Evolutionary conservation across 805 yeast species (phyloP).

Genomic region (Teunomyces tritomae): DNA sequence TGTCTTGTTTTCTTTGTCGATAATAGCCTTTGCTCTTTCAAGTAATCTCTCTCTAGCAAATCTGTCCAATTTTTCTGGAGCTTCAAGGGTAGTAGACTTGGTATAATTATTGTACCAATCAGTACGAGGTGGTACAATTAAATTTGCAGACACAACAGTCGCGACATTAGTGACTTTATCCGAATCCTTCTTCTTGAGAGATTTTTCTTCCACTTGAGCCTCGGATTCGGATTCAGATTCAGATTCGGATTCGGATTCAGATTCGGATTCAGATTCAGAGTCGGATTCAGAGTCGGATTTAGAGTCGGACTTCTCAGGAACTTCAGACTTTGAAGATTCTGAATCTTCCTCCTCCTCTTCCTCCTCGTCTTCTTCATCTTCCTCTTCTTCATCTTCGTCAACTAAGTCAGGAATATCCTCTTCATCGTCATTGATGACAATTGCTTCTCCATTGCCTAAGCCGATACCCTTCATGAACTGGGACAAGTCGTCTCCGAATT

Average conservation of each 20-base stretch:
- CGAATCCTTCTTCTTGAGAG: constrained; percentile 10
- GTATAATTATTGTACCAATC: constrained; percentile 74
- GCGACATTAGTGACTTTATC: constrained; percentile 38
- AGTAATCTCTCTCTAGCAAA: constrained; percentile 60
- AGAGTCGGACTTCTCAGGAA: constrained; percentile 13
- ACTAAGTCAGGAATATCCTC: constrained; percentile 10
- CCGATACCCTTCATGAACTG: constrained; percentile 69
- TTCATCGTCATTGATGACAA: constrained; percentile 26
- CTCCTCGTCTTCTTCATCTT: constrained; percentile 30
- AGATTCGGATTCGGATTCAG: constrained; percentile 12
- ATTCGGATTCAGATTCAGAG: constrained; percentile 10
- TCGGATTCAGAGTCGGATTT: constrained; percentile 13
- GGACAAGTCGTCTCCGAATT: constrained; percentile 53
- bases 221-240: constrained; percentile 10
- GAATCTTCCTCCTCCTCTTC: constrained; percentile 35
- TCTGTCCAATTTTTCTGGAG: constrained; percentile 41
- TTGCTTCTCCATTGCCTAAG: constrained; percentile 38
- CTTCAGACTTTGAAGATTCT: constrained; percentile 30
- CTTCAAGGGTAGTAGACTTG: constrained; percentile 18
- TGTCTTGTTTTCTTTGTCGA: constrained; percentile 66
- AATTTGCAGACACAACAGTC: constrained; percentile 54
- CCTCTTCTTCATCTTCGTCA: constrained; percentile 14
- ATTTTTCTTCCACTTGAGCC: constrained; percentile 11
- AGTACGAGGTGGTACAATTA: constrained; percentile 57
- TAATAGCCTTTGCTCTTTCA: constrained; percentile 61